A percentile compares a stretch with the other conserved stretches of the same genome.
phyloP scores from a whole-genome alignment of 106 monocot genomes.

The Iris macrosiphon region DNA sequence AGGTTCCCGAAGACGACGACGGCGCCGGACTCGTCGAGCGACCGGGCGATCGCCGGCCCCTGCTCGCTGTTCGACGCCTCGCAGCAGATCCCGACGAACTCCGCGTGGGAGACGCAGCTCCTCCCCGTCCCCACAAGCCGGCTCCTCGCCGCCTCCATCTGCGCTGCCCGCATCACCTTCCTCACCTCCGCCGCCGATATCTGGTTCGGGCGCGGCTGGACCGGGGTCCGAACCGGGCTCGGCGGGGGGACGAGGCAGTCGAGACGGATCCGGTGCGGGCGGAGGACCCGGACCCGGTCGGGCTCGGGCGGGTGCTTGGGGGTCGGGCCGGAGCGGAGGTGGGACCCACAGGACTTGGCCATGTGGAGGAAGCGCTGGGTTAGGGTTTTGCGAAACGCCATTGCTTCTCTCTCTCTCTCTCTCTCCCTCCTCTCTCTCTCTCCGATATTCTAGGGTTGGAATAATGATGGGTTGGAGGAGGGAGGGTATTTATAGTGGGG shows the following conservation, averaged over 20 bases:
- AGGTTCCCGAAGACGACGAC: slow-evolving; percentile 47
- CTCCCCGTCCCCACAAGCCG: slow-evolving; percentile 17
- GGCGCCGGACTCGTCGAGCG: slow-evolving; percentile 51
- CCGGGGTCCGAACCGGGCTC: neutral
- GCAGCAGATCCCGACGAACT: slow-evolving; percentile 34
- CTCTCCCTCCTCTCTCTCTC: too few relatives aligned
- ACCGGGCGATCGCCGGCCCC: slow-evolving; percentile 22
- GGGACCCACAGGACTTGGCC: slow-evolving; percentile 9
- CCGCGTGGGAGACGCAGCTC: slow-evolving; percentile 16
- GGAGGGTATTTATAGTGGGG: too few relatives aligned
- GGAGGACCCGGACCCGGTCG: neutral
- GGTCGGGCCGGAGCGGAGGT: neutral
- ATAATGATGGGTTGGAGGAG: too few relatives aligned
- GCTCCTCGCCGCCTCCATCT: slow-evolving; percentile 27
- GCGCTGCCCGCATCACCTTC: slow-evolving; percentile 37
- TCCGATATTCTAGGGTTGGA: too few relatives aligned
- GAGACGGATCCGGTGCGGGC: slow-evolving; percentile 1
- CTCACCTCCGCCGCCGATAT: slow-evolving; percentile 34
- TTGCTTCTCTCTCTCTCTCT: neutral
- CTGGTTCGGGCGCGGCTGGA: neutral
- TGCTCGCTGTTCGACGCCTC: slow-evolving; percentile 19
- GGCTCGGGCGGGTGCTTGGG: neutral
- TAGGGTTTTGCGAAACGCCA: slow-evolving; percentile 17
- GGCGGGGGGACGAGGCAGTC: slow-evolving; percentile 8
- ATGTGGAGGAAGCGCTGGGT: slow-evolving; percentile 9